Conservation (phyloP, 2,329 filamentous ascomycete genomes). For the Incumbomyces lentus region DNA sequence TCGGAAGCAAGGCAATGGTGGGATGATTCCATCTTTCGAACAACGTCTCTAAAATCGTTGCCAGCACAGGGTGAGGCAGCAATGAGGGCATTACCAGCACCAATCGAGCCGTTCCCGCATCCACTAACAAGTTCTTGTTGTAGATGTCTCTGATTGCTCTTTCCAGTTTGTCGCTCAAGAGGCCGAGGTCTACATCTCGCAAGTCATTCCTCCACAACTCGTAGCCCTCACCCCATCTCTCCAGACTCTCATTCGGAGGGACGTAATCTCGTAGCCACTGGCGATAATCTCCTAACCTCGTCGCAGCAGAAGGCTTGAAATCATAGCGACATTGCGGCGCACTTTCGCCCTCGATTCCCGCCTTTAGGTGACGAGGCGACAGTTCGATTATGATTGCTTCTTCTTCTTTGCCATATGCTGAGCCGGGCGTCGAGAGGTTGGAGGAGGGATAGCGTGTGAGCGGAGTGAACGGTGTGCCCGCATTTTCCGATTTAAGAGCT, state of each 20-base stretch:
- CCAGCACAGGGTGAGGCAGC: conserved; percentile 67
- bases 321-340: conserved; percentile 59
- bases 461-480: conserved; percentile 49
- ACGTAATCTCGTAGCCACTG: conserved; percentile 51
- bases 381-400: conserved; percentile 76
- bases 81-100: conserved; percentile 67
- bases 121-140: conserved; percentile 56
- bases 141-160: conserved; percentile 70
- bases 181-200: conserved; percentile 59
- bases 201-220: conserved; percentile 75
- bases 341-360: conserved; percentile 78
- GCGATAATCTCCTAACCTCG: conserved; percentile 72
- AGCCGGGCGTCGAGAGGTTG: conserved; percentile 48
- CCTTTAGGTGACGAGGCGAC: conserved; percentile 65
- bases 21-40: conserved; percentile 75
- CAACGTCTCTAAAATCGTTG: conserved; percentile 62
- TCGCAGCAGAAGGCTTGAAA: conserved; percentile 65
- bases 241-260: conserved; percentile 32
- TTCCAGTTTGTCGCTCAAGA: conserved; percentile 81
- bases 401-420: conserved; percentile 60
- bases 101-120: conserved; percentile 59
- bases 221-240: conserved; percentile 37
- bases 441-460: conserved; percentile 45
- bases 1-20: conserved; percentile 68
- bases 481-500: conserved; percentile 1